A percentile compares a stretch with the other conserved stretches of the same genome.
These are phyloP conservation scores for Stropharia rugosoannulata DNA, from an alignment of 768 basidiomycete species.

Conservation along the genomic window DNA sequence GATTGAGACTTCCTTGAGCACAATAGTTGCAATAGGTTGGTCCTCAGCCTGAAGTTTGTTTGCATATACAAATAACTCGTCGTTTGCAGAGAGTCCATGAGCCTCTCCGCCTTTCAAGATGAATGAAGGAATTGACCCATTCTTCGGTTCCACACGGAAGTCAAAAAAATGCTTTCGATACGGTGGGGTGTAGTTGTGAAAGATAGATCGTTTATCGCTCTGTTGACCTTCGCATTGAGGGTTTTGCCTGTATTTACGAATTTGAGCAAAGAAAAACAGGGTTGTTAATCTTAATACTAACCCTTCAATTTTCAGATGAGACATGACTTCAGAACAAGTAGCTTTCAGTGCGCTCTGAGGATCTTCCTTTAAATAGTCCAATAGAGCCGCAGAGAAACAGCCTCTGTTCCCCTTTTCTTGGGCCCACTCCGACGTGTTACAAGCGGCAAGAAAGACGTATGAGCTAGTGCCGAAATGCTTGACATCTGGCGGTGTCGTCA, in stretches of 20 bases:
- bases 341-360: background rate
- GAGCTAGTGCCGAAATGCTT: background rate
- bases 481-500: background rate
- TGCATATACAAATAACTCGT: too few species aligned
- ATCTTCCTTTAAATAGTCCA: background rate
- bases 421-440: background rate
- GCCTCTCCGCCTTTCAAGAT: background rate
- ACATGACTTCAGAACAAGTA: background rate
- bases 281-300: background rate
- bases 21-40: too few species aligned
- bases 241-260: background rate
- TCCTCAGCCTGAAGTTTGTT: too few species aligned
- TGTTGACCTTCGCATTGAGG: constrained; percentile 3
- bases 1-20: too few species aligned
- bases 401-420: background rate
- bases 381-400: background rate
- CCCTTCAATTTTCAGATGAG: background rate
- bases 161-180: background rate
- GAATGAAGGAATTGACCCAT: background rate
- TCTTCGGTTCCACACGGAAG: background rate
- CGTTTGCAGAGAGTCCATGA: background rate
- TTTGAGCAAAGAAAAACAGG: background rate
- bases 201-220: background rate
- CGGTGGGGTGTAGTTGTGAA: background rate
- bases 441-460: constrained; percentile 1